Base-by-base conservation (phyloP, 139 green algal genomes). In the Micractinium sp. region DNA sequence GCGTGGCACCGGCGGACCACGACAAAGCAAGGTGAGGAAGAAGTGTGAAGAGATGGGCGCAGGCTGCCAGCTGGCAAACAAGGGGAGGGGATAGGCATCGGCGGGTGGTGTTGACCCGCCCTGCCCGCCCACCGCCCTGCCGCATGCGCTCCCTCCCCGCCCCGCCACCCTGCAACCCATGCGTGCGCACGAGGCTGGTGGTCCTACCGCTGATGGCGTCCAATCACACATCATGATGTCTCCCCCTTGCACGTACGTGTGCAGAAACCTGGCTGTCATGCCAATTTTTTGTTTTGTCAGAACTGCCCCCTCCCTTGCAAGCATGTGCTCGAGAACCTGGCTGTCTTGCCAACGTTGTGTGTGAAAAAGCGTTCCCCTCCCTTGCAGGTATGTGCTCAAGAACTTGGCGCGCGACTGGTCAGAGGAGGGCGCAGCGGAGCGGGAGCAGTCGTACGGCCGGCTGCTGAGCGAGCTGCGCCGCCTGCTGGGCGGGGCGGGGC, bases 251-350 rank as follows among this genome's bases (percentile, higher is more conserved):
- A n/a, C n/a, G n/a, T n/a, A n/a, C n/a, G n/a, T n/a, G n/a, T n/a
- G n/a, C n/a, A n/a, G n/a, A n/a, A n/a, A n/a, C n/a, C n/a, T n/a
- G n/a, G n/a, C n/a, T n/a, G n/a, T n/a, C n/a, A n/a, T n/a, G n/a
- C n/a, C n/a, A n/a, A n/a, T n/a, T n/a, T n/a, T n/a, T n/a, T n/a
- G n/a, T n/a, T n/a, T n/a, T n/a, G n/a, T n/a, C n/a, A n/a, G n/a
- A 56, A 56, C 47, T 5, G 47, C n/a, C 31, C 41, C 73, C 29
- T 77, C 31, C 36, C 27, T 29, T 38, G 33, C 76, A 82, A 38
- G 31, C 99, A 99, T 90, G 95, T 99, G 85, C 91, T 99, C 67
- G 98, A 98, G 92, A 98, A 99, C 90, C 31, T 98, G 66, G 92
- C 92, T 56, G 47, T 9, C 47, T 56, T 56, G 5, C 47, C 47